phyloP scores from a whole-genome alignment of 495 filamentous ascomycete species.

The Lophiostoma macrostomum region DNA sequence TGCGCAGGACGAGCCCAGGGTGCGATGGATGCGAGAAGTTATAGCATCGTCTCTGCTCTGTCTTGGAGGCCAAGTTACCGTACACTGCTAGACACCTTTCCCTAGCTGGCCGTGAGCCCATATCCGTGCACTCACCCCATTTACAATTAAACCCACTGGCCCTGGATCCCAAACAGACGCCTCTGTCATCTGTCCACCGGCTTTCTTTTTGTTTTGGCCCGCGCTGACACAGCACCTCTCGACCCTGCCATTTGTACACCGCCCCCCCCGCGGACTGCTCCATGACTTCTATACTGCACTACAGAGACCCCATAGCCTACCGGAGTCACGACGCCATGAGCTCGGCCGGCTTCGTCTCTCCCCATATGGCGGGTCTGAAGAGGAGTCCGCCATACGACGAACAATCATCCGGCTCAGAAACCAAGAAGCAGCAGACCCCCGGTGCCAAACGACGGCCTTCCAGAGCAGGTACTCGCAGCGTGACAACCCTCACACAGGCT shows the following conservation, averaged over 20 bases:
- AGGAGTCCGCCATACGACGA: constrained; percentile 34
- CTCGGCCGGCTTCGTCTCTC: constrained; percentile 13
- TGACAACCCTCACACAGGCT: constrained; percentile 55
- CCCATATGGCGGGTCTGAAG: constrained; percentile 25
- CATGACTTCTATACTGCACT: constrained; percentile 35
- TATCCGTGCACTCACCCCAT: constrained; percentile 19
- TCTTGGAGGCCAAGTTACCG: neutral
- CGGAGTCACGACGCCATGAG: constrained; percentile 27
- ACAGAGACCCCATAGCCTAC: constrained; percentile 25
- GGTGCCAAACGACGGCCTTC: constrained; percentile 42
- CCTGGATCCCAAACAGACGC: neutral
- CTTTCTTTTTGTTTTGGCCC: constrained; percentile 6
- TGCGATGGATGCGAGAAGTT: constrained; percentile 16
- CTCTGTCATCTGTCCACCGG: neutral
- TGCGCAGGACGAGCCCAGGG: neutral
- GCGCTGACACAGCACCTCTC: constrained; percentile 19
- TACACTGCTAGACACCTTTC: constrained; percentile 4
- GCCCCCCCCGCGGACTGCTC: constrained; percentile 26
- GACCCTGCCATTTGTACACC: constrained; percentile 15
- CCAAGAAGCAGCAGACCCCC: constrained; percentile 23
- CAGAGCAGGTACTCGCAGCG: constrained; percentile 58
- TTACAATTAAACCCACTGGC: constrained; percentile 1
- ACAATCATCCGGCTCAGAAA: constrained; percentile 41
- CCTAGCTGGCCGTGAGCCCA: constrained; percentile 11
- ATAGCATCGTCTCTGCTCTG: constrained; percentile 27